Evolutionary conservation across 2,329 filamentous ascomycete genomes (phyloP), one percentile per base, ranked within the genome.

Genomic region (Elsinoe perseae): DNA sequence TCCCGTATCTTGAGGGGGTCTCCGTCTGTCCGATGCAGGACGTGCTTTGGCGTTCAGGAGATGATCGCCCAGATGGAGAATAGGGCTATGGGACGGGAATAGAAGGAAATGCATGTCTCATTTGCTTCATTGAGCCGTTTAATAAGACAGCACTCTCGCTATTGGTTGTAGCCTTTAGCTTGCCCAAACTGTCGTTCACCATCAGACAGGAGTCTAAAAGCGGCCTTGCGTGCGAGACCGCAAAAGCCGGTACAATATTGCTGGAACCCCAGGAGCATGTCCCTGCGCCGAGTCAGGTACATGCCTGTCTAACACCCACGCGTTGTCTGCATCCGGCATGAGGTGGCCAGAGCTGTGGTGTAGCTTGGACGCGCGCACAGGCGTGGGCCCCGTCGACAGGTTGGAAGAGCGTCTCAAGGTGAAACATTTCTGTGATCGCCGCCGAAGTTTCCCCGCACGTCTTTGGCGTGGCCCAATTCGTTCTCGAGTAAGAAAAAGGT

Each of bases 341-440:
- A 27, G 20, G 43, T 48, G 43, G 43, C 43, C 43, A 48, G 9
- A 23, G 21, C 21, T 48, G 21, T 16, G 20, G 20, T 9, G 23
- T 9, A 5, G 23, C 18, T 9, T 28, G 28, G 21, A 23, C 10
- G 23, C 9, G 44, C 18, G 44, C 44, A 23, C 14, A 6, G 10
- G 12, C 32, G 32, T 36, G 32, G 32, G 32, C 32, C 32, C 32
- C 32, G 32, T 36, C 32, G 32, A 36, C 32, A 50, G 44, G 44
- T 50, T 25, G 44, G 36, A 12, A 52, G 48, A 4, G 4, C 28
- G 48, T 52, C 25, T 23, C 48, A 52, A 20, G 48, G 48, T 52
- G 48, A 52, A 36, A 52, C 48, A 52, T 36, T 7, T 30, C 14
- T 18, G 28, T 14, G 48, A 52, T 52, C 48, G 30, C 23, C 48